Evolutionary conservation across 208 protist species (phyloP), one percentile per base, ranked within the genome.

Genomic region (Trypanosoma brucei): DNA sequence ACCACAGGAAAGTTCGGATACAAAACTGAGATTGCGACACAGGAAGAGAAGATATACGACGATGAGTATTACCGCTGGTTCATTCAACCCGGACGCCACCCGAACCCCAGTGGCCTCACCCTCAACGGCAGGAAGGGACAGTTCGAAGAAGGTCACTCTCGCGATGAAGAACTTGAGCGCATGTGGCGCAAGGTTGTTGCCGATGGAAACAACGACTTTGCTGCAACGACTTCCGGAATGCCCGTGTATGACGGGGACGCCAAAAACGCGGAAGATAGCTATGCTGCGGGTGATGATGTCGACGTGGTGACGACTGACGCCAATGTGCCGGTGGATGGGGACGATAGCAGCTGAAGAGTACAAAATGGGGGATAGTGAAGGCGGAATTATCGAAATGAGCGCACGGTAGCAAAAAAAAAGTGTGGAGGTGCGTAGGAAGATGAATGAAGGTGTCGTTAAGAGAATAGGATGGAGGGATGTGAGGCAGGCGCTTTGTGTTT

Each of bases 51-150:
- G 83, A 91, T 96, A 54, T 94, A 93, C 75, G 90, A 96, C 59
- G 90, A 96, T 54, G 81, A 96, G 70, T 96, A 96, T 76, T 96
- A 96, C 72, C 90, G 87, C 62, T 96, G 90, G 90, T 96, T 96
- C 54, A 96, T 96, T 68, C 75, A 90, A 59, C 90, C 90, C 22
- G 90, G 90, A 2, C 79, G 83, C 53, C 76, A 96, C 66, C 90
- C 90, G 54, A 96, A 96, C 62, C 90, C 87, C 9, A 93, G 81
- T 22, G 89, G 89, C 22, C 74, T 95, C 37, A 72, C 81, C 13
- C 67, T 73, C 9, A 76, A 80, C 4, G 37, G 59, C n/a, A 71
- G 75, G 42, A 75, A 75, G 59, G 30, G 13, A n/a, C 9, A 38
- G 9, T 56, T 36, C 9, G 64, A 64, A 1, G 57, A 62, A 42